Evolutionary conservation across 1,139 yeast genomes (phyloP).

Genomic region (Komagataea norvegica): DNA sequence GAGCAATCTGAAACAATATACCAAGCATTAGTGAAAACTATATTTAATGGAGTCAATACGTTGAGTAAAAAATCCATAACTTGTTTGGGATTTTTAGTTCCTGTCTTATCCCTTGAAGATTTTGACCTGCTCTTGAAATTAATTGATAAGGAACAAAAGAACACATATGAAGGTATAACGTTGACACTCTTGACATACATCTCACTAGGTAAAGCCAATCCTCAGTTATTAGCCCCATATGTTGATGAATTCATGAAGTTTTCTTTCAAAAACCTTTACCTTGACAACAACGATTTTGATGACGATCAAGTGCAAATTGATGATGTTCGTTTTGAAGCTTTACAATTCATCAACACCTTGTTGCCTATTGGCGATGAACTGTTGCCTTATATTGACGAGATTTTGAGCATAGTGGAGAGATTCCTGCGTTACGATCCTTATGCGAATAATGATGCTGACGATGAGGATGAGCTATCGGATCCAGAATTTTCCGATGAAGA

Average conservation of each 20-base stretch:
- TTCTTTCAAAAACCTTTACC: constrained; percentile 28
- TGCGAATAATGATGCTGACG: constrained; percentile 28
- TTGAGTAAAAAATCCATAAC: constrained; percentile 50
- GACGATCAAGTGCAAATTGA: constrained; percentile 39
- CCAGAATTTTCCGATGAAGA: constrained; percentile 34
- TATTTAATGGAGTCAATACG: constrained; percentile 43
- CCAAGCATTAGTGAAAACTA: constrained; percentile 35
- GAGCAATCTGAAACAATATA: constrained; percentile 35
- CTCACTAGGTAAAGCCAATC: constrained; percentile 27
- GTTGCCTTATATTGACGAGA: constrained; percentile 28
- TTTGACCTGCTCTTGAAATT: constrained; percentile 13
- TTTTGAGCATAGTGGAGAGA: constrained; percentile 34
- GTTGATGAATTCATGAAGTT: constrained; percentile 25
- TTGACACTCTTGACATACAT: constrained; percentile 27
- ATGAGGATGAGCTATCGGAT: constrained; percentile 27
- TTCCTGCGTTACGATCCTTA: constrained; percentile 61
- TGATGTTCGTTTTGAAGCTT: constrained; percentile 47
- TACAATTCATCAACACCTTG: constrained; percentile 38
- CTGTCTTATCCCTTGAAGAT: constrained; percentile 27
- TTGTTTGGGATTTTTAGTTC: constrained; percentile 48
- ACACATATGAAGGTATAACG: constrained; percentile 19
- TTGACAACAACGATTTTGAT: constrained; percentile 27
- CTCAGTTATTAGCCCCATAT: constrained; percentile 15
- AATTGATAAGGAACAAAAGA: constrained; percentile 10
- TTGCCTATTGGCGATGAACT: constrained; percentile 28